Evolutionary conservation across 129 eudicot species (phyloP).

Genomic region (Heracleum sosnowskyi): DNA sequence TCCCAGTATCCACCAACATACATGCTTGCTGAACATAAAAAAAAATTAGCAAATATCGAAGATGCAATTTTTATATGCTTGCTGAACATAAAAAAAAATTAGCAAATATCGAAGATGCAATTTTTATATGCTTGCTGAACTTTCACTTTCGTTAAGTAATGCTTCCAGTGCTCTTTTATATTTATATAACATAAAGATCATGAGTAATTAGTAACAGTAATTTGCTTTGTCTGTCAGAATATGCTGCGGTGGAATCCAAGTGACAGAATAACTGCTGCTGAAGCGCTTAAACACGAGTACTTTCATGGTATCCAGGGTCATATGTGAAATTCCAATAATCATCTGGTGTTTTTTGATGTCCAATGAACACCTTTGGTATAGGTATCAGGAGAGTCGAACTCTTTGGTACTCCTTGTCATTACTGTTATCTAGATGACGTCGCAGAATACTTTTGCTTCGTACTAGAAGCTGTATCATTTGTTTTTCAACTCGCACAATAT

Average conservation of each 20-base stretch:
- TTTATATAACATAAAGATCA: neutral
- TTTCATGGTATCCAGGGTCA: neutral
- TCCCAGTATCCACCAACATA: neutral
- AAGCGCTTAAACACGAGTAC: constrained; percentile 7
- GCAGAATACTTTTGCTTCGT: neutral
- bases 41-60: neutral
- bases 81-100: no score
- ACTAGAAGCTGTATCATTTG: neutral
- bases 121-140: neutral
- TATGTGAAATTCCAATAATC: neutral
- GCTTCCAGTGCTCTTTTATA: constrained; percentile 3
- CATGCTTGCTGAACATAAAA: no score
- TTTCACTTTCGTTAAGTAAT: neutral
- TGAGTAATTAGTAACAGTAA: neutral
- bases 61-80: neutral
- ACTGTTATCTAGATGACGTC: neutral
- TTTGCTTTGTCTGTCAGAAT: neutral
- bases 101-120: neutral
- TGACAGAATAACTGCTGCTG: constrained; percentile 2
- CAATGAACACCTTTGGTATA: neutral
- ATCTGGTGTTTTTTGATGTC: neutral
- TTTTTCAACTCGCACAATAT: neutral
- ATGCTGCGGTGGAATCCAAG: constrained; percentile 6
- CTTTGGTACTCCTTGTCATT: neutral
- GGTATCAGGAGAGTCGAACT: neutral